Conservation (phyloP, 2,329 filamentous ascomycete genomes). For the Volutella citrinella region DNA sequence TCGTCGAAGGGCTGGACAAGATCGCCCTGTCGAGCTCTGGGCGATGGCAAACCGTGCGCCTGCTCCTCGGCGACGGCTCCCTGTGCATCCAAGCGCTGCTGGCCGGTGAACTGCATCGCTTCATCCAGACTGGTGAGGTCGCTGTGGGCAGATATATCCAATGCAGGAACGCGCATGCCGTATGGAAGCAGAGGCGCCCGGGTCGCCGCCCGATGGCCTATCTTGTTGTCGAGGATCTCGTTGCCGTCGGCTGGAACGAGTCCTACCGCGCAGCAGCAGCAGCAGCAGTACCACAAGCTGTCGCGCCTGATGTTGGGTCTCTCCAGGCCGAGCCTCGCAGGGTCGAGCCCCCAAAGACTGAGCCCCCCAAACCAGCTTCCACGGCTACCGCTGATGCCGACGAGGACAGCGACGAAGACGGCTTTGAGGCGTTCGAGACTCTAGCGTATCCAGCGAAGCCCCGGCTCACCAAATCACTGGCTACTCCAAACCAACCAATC, state of each 20-base stretch:
- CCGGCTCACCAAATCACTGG: slow-evolving; percentile 6
- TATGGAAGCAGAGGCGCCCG: slow-evolving; percentile 17
- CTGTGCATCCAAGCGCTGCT: slow-evolving; percentile 54
- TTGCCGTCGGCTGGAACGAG: slow-evolving; percentile 47
- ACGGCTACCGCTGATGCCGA: slow-evolving; percentile 1
- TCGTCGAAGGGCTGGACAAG: slow-evolving; percentile 45
- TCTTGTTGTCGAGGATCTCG: slow-evolving; percentile 43
- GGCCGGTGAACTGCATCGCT: slow-evolving; percentile 42
- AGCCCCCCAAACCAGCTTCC: background rate
- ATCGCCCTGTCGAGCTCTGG: slow-evolving; percentile 32
- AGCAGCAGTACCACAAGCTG: background rate
- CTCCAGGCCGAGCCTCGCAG: background rate
- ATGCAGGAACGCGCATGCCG: slow-evolving; percentile 39
- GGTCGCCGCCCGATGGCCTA: slow-evolving; percentile 34
- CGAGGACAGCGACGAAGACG: slow-evolving; percentile 28
- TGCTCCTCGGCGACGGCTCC: slow-evolving; percentile 52
- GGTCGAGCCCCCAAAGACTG: background rate
- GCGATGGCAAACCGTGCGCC: slow-evolving; percentile 42
- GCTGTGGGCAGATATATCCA: slow-evolving; percentile 47
- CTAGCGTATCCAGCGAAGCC: slow-evolving; percentile 24
- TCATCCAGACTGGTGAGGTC: slow-evolving; percentile 45
- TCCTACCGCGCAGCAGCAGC: slow-evolving; percentile 25
- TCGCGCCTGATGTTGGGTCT: slow-evolving; percentile 1
- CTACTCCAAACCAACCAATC: slow-evolving; percentile 23
- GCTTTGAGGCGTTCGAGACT: slow-evolving; percentile 37